Base-by-base conservation (phyloP, 176 grass and related monocot genomes). In the Puya raimondii region DNA sequence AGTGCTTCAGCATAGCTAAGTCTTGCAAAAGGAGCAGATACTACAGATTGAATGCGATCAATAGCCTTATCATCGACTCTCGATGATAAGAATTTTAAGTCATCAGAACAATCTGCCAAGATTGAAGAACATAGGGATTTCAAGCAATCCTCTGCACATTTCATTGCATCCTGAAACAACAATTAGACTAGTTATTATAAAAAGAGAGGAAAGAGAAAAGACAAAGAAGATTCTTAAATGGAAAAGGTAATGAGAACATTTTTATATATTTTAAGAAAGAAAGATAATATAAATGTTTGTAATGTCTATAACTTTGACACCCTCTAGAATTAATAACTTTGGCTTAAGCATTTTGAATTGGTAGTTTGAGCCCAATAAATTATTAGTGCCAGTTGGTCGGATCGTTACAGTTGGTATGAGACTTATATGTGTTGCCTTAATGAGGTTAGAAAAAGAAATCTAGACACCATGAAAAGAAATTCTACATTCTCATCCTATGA, bases 1-100 rank as follows among this genome's bases (percentile, higher is more conserved):
- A 91, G 17, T 79, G 84, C 77, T 81, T 91, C 77, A 16, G 71
- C 79, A 66, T 87, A 91, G 56, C 77, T 91, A 70, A 91, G 69
- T 67, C 71, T 80, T 53, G 72, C 33, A 63, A 83, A 91, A 64
- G 73, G 22, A 21, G 49, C 29, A 20, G 84, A 84, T 21, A 64
- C 50, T 56, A 72, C 22, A 27, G 78, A 67, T 63, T 78, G 48
- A 47, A 84, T 67, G 14, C 47, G 48, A 49, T 67, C 50, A 49
- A 51, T 27, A 16, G 14, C 47, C 25, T 15, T 49, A 54, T 81
- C 79, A 12, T 76, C 50, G 16, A 15, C 67, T 22, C 42, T 33
- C 59, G 22, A 72, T 11, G 78, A 87, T 54, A 84, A 69, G 51
- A 81, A 91, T 66, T 87, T 87, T 9, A 87, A 17, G 9, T 91